phyloP scores from a whole-genome alignment of 768 basidiomycete species.

The Boletus patriciae region DNA sequence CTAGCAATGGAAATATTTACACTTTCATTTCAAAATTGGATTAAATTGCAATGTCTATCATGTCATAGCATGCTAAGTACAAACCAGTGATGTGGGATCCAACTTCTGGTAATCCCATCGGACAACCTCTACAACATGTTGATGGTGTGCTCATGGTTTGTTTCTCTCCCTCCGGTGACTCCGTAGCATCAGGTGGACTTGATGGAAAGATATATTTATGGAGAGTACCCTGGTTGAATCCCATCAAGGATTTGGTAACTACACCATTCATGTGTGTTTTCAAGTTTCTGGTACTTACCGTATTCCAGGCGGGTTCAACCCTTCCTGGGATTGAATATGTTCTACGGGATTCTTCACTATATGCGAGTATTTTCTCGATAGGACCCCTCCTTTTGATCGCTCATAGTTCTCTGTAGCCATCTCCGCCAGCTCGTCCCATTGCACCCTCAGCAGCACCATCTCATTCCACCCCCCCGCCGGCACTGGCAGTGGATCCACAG shows the following conservation, averaged over 20 bases:
- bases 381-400: too few species aligned
- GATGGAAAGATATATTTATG: neutral
- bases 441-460: too few species aligned
- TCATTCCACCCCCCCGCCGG: too few species aligned
- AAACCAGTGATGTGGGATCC: neutral
- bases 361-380: too few species aligned
- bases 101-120: neutral
- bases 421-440: too few species aligned
- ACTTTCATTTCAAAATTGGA: neutral
- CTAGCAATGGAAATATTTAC: neutral
- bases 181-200: neutral
- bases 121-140: neutral
- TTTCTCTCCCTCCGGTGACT: slow-evolving; percentile 1
- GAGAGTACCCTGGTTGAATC: neutral
- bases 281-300: too few species aligned
- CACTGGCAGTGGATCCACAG: too few species aligned
- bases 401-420: too few species aligned
- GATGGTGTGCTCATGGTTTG: rapidly evolving
- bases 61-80: neutral
- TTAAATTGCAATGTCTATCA: neutral
- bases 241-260: too few species aligned
- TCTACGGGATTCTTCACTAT: too few species aligned
- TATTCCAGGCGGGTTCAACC: too few species aligned
- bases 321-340: too few species aligned
- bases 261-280: neutral